phyloP scores from a whole-genome alignment of 345 rosid genomes.

The Triadica sebifera region DNA sequence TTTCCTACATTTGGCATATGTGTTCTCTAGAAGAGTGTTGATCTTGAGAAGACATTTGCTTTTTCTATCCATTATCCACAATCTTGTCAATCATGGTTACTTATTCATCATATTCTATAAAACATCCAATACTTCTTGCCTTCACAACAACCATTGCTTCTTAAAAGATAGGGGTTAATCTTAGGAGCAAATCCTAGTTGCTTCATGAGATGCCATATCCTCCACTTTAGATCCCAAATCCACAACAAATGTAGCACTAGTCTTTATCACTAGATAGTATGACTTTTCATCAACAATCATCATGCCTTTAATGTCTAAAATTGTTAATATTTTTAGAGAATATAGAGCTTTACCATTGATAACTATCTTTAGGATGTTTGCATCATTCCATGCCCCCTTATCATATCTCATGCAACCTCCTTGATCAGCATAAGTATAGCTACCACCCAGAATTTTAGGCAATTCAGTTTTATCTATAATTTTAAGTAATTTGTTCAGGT shows the following conservation, averaged over 20 bases:
- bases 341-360: conserved; percentile 57
- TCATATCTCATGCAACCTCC: conserved; percentile 37
- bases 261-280: conserved; percentile 46
- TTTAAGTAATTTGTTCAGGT: conserved; percentile 31
- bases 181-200: conserved; percentile 45
- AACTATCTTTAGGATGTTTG: conserved; percentile 44
- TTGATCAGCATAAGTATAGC: conserved; percentile 32
- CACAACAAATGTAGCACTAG: conserved; percentile 68
- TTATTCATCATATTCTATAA: conserved; percentile 52
- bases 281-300: conserved; percentile 50
- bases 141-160: conserved; percentile 64
- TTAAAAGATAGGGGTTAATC: conserved; percentile 75
- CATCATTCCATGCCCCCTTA: conserved; percentile 37
- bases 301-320: conserved; percentile 49
- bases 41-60: conserved; percentile 39
- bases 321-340: conserved; percentile 58
- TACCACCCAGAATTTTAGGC: conserved; percentile 34
- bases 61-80: conserved; percentile 55
- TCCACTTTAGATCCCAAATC: conserved; percentile 92
- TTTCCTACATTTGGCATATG: conserved; percentile 21
- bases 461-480: conserved; percentile 29
- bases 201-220: conserved; percentile 61
- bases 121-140: conserved; percentile 32
- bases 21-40: conserved; percentile 38
- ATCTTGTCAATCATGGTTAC: conserved; percentile 70